These are phyloP conservation scores for Tylopilus balloui DNA, from an alignment of 768 basidiomycete genomes.

Conservation along the genomic window DNA sequence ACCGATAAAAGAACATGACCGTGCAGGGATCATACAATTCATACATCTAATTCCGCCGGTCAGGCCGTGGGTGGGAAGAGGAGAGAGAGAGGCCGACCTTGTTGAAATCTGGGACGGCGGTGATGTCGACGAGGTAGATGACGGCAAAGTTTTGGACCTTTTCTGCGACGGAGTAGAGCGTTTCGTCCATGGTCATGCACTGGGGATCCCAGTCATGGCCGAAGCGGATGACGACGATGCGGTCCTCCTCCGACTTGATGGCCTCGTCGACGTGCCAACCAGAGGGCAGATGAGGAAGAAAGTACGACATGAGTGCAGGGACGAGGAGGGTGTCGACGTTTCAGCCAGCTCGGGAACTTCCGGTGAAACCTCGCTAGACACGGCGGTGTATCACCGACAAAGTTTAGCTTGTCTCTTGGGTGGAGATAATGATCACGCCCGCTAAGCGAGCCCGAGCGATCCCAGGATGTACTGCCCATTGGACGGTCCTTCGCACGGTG, in stretches of 20 bases:
- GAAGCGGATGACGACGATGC: slow-evolving; percentile 91
- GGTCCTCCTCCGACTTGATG: slow-evolving; percentile 96
- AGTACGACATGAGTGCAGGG: slow-evolving; percentile 66
- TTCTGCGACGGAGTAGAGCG: slow-evolving; percentile 85
- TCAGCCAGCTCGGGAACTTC: not conserved
- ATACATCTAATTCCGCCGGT: slow-evolving; percentile 72
- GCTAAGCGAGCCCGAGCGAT: too few relatives aligned
- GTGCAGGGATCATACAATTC: slow-evolving; percentile 97
- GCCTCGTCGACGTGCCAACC: slow-evolving; percentile 99
- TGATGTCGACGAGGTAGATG: slow-evolving; percentile 93
- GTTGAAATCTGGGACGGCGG: slow-evolving; percentile 96
- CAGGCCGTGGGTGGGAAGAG: not conserved
- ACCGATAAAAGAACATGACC: slow-evolving; percentile 99
- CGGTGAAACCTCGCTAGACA: not conserved
- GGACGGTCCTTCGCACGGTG: too few relatives aligned
- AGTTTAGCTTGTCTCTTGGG: too few relatives aligned
- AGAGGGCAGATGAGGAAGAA: slow-evolving; percentile 81
- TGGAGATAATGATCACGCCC: too few relatives aligned
- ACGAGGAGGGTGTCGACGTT: not conserved
- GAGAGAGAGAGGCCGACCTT: slow-evolving; percentile 47
- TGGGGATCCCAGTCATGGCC: slow-evolving; percentile 91
- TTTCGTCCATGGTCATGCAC: slow-evolving; percentile 99
- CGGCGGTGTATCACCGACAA: too few relatives aligned
- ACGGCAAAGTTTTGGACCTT: slow-evolving; percentile 99
- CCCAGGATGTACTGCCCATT: too few relatives aligned